Evolutionary conservation across 305 asterid species (phyloP).

Genomic region (Nicotiana rustica): DNA sequence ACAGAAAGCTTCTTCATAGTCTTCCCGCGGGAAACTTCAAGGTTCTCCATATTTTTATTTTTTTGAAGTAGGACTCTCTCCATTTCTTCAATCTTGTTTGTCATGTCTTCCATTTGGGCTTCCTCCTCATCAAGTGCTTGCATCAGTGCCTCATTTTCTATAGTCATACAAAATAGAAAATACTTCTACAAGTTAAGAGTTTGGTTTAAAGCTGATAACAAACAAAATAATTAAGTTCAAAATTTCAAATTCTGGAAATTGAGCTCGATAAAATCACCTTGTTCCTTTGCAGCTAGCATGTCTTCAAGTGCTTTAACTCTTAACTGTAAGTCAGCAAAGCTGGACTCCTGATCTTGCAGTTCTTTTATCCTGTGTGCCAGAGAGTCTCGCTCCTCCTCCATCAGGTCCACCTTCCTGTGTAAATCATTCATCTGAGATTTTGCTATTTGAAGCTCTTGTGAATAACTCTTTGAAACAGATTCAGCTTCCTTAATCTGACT

Average conservation of each 20-base stretch:
- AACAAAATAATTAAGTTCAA: conserved; percentile 31
- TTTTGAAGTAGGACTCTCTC: conserved; percentile 76
- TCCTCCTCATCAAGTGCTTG: conserved; percentile 97
- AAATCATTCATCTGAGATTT: conserved; percentile 60
- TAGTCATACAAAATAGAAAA: background rate
- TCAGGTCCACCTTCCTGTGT: conserved; percentile 54
- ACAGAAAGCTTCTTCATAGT: conserved; percentile 91
- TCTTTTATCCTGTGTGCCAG: conserved; percentile 66
- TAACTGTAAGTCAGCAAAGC: conserved; percentile 55
- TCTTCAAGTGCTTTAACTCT: conserved; percentile 68
- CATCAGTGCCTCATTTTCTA: conserved; percentile 83
- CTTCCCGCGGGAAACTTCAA: conserved; percentile 90
- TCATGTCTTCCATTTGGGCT: conserved; percentile 82
- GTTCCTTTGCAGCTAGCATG: conserved; percentile 76
- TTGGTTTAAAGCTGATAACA: conserved; percentile 21
- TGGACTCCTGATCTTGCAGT: conserved; percentile 61
- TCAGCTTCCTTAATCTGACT: conserved; percentile 92
- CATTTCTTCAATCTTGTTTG: conserved; percentile 62
- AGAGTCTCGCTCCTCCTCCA: conserved; percentile 62
- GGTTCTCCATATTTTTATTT: conserved; percentile 77
- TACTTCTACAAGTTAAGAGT: conserved; percentile 11
- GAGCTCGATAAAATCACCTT: conserved; percentile 61
- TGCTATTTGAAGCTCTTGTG: conserved; percentile 73
- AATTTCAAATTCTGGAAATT: conserved; percentile 35
- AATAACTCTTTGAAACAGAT: conserved; percentile 62